Evolutionary conservation across 257 asterid species (phyloP), one percentile per base, ranked within the genome.

Genomic region (Cruciata laevipes): DNA sequence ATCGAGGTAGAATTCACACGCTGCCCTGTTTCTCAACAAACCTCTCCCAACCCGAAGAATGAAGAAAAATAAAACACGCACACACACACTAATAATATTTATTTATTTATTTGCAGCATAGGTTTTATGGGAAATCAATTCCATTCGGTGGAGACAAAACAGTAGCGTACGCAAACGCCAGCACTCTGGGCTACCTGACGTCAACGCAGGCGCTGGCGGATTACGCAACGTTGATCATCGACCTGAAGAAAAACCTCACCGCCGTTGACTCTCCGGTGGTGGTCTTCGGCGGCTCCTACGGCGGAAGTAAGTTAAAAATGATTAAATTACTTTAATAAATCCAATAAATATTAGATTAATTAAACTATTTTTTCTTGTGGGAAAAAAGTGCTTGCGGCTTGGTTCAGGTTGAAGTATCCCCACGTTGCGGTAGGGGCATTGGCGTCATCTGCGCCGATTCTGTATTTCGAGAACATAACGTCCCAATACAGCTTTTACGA

Each of bases 341-440:
- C 7, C 6, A 35, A n/a, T n/a, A n/a, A n/a, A n/a, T n/a, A n/a
- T n/a, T n/a, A n/a, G n/a, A n/a, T n/a, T n/a, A n/a, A n/a, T n/a
- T n/a, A n/a, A n/a, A n/a, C n/a, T n/a, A n/a, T n/a, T n/a, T n/a
- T n/a, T 35, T 35, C 38, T 35, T 3, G 51, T 20, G 37, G 25
- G n/a, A n/a, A n/a, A n/a, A n/a, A 42, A 92, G 98, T 92, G 98
- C 63, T 92, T 79, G 97, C 98, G 65, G 96, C 98, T 35, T 92
- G 98, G 98, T 92, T 92, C 66, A 89, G 98, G 78, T 73, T 92
- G 71, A 92, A 92, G 77, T 92, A 87, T 73, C 98, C 98, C 1
- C 97, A 92, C 78, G 74, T 89, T 4, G 85, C 97, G 8, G 55
- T 86, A 6, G 98, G 98, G 35, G 98, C 98, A 7, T 82, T 92